Base-by-base conservation (phyloP, 768 basidiomycete species). In the Phaffia tasmanica region DNA sequence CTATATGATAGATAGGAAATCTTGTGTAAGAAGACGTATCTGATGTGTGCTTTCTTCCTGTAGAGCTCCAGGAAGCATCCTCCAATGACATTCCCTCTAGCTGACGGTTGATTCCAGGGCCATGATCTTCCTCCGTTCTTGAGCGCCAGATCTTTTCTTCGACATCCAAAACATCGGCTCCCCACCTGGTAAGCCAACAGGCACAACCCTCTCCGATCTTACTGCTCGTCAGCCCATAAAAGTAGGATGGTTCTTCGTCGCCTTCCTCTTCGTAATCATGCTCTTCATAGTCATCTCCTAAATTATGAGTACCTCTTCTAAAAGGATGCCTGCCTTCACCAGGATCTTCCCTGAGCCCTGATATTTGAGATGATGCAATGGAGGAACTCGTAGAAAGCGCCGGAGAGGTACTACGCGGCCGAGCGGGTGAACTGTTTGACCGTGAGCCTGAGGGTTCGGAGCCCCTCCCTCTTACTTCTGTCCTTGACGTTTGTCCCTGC, bases 151-250 rank as follows among this genome's bases (percentile, higher is more conserved):
- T 51, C 51, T 75, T 76, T 70, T 84, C 81, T 72, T 89, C 88
- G 42, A 81, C 80, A 11, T 73, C 72, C n/a, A 94, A 80, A 69
- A 94, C 80, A 73, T 95, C 91, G 16, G 77, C 74, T 0, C 85
- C 88, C 92, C 92, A 97, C 54, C 88, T 80, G 0, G 85, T 81
- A 21, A 95, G 79, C 90, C 91, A 97, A 75, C 87, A 89, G 2
- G 83, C 82, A 71, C 86, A 86, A 0, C 89, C 86, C 76, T 94
- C 90, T 16, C 92, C 92, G 64, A 95, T 88, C 78, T 89, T 93
- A 76, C 90, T 84, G 0, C 87, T 87, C 14, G 91, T 80, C n/a
- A 83, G 81, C n/a, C 91, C 92, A 72, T 95, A 94, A 71, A 84
- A 87, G 47, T 78, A 69, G 14, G 42, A 9, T 1, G 47, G 62